Conservation (phyloP, 129 eudicot species). For the Lactuca saligna region DNA sequence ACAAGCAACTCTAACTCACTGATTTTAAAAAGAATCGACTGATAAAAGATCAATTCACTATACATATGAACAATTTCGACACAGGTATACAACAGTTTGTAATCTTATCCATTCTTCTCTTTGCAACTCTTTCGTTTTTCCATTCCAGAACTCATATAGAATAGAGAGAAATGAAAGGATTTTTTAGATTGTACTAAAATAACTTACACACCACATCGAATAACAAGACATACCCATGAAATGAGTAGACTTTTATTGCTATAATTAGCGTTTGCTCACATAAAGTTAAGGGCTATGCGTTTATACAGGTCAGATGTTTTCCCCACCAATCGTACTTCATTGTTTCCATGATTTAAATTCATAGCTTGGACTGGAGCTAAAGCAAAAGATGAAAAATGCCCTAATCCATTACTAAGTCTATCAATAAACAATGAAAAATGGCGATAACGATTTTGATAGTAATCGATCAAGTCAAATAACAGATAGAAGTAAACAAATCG, state of each 20-base stretch:
- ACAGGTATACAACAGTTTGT: not conserved
- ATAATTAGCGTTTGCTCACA: not conserved
- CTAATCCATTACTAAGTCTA: not conserved
- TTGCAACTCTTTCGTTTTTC: not conserved
- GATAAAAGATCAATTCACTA: not conserved
- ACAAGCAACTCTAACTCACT: not conserved
- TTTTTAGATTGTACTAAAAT: not conserved
- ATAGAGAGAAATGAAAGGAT: not conserved
- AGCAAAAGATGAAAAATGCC: not conserved
- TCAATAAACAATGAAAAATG: slow-evolving; percentile 16
- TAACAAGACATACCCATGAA: not conserved
- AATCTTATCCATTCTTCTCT: too few relatives aligned
- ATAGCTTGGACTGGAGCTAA: not conserved
- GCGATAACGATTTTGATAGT: not conserved
- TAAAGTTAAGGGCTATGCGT: not conserved
- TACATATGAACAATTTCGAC: not conserved
- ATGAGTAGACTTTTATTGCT: too few relatives aligned
- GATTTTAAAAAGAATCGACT: slow-evolving; percentile 8
- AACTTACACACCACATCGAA: not conserved
- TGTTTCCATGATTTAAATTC: not conserved
- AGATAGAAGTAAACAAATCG: not conserved
- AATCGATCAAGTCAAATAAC: not conserved
- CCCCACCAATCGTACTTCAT: not conserved
- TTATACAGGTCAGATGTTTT: slow-evolving; percentile 14
- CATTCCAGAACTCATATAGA: not conserved